A percentile compares a stretch with the other conserved stretches of the same genome.
These are phyloP conservation scores for Brettanomyces custersianus DNA, from an alignment of 805 yeast genomes.

Conservation along the genomic window DNA sequence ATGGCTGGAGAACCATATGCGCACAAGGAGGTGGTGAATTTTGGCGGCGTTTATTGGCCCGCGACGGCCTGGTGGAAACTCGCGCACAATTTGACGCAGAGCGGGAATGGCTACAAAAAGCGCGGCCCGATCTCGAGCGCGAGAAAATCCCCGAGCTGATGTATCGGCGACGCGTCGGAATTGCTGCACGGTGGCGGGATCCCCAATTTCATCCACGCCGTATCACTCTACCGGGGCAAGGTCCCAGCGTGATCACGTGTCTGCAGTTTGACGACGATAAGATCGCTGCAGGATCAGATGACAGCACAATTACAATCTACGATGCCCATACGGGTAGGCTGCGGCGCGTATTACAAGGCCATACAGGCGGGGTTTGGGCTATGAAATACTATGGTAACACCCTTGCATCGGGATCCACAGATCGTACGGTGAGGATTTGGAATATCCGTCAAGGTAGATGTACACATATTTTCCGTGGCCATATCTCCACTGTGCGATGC, in stretches of 20 bases:
- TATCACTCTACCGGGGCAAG: conserved; percentile 60
- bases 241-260: conserved; percentile 83
- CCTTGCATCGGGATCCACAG: conserved; percentile 89
- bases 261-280: conserved; percentile 86
- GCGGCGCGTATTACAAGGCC: conserved; percentile 62
- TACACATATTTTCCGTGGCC: conserved; percentile 87
- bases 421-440: conserved; percentile 91
- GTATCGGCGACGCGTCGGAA: conserved; percentile 50
- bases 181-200: conserved; percentile 73
- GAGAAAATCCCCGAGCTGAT: conserved; percentile 24
- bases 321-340: conserved; percentile 65
- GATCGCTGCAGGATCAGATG: conserved; percentile 90
- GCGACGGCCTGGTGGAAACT: conserved; percentile 50
- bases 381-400: conserved; percentile 77
- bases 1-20: conserved; percentile 60
- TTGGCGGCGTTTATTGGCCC: conserved; percentile 60
- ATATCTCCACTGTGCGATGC: conserved; percentile 88
- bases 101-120: conserved; percentile 10
- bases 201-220: conserved; percentile 60
- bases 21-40: conserved; percentile 45
- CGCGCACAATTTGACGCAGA: conserved; percentile 33
- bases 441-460: conserved; percentile 76
- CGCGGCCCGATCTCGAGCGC: conserved; percentile 6
- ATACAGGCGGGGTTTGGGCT: conserved; percentile 99
- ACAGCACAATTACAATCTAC: conserved; percentile 70